Percentiles rank a stretch among this genome's conserved stretches.
phyloP scores from a whole-genome alignment of 257 asterid genomes.

The Lavandula angustifolia region DNA sequence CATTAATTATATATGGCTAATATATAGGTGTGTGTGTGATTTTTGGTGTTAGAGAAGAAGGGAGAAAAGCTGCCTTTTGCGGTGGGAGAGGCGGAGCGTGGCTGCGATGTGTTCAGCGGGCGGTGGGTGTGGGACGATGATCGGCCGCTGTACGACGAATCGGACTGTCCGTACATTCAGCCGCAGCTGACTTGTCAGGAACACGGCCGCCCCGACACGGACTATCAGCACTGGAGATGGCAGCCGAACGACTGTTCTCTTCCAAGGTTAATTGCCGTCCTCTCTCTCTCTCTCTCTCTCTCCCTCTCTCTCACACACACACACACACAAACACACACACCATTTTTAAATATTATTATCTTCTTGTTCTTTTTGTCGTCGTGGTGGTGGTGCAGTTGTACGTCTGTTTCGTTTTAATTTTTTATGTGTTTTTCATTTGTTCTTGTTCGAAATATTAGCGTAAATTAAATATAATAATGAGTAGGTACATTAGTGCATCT shows the following conservation, averaged over 20 bases:
- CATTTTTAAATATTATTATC: too few species aligned
- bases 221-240: conserved; percentile 88
- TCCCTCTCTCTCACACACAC: too few species aligned
- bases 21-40: conserved; percentile 1
- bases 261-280: conserved; percentile 60
- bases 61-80: conserved; percentile 66
- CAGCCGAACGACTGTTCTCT: conserved; percentile 79
- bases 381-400: too few species aligned
- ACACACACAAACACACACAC: too few species aligned
- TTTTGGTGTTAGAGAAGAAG: conserved; percentile 67
- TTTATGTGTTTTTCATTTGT: too few species aligned
- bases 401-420: too few species aligned
- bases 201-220: conserved; percentile 86
- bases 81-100: conserved; percentile 50
- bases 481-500: too few species aligned
- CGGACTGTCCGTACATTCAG: conserved; percentile 87
- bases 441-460: too few species aligned
- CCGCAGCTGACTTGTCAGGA: conserved; percentile 92
- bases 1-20: too few species aligned
- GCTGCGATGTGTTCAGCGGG: conserved; percentile 74
- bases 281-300: not conserved
- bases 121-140: conserved; percentile 72
- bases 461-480: too few species aligned
- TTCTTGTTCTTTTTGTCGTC: too few species aligned
- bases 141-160: conserved; percentile 75